phyloP scores from a whole-genome alignment of 1,139 yeast genomes.

The Hemisphaericaspora xylofermentans region DNA sequence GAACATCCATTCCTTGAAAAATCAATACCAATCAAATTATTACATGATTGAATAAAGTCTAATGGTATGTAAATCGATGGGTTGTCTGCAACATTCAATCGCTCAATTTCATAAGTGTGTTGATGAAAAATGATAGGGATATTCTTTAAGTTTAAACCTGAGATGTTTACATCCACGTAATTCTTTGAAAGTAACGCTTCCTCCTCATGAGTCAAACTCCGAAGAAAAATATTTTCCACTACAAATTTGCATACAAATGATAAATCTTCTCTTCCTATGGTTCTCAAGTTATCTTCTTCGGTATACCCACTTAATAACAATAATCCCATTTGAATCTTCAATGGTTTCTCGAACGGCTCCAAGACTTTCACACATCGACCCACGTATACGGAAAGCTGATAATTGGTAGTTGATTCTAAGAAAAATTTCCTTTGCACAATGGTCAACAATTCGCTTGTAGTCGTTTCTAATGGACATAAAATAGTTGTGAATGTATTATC shows the following conservation, averaged over 20 bases:
- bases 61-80: slow-evolving; percentile 82
- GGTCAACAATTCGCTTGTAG: slow-evolving; percentile 71
- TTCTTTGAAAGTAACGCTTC: slow-evolving; percentile 64
- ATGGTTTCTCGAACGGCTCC: slow-evolving; percentile 72
- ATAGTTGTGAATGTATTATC: slow-evolving; percentile 84
- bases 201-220: slow-evolving; percentile 66
- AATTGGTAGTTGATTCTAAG: slow-evolving; percentile 65
- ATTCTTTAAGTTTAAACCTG: slow-evolving; percentile 74
- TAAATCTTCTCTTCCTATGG: slow-evolving; percentile 84
- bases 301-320: slow-evolving; percentile 78
- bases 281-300: slow-evolving; percentile 70
- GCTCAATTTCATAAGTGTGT: slow-evolving; percentile 78
- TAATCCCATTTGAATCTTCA: slow-evolving; percentile 72
- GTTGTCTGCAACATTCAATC: slow-evolving; percentile 81
- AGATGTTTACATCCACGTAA: slow-evolving; percentile 72
- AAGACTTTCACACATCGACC: slow-evolving; percentile 79
- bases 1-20: slow-evolving; percentile 75
- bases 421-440: slow-evolving; percentile 76
- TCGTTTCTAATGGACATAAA: slow-evolving; percentile 70
- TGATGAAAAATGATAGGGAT: slow-evolving; percentile 83
- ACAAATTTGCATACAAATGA: slow-evolving; percentile 84
- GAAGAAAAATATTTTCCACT: slow-evolving; percentile 67
- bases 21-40: slow-evolving; percentile 63
- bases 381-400: slow-evolving; percentile 73
- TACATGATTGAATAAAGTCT: slow-evolving; percentile 83